phyloP scores from a whole-genome alignment of 2,329 filamentous ascomycete genomes.

The Botrytis fabae region DNA sequence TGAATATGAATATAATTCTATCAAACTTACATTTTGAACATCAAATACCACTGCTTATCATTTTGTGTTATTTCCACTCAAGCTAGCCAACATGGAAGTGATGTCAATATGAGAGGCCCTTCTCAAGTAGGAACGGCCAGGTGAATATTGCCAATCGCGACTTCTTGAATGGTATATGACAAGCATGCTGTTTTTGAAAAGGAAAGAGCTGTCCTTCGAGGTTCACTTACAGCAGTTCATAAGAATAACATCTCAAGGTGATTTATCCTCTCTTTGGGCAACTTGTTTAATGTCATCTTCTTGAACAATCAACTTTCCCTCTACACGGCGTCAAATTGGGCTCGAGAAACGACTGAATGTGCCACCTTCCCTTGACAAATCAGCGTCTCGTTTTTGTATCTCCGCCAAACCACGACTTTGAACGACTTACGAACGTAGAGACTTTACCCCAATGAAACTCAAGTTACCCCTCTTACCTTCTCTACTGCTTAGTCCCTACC shows the following conservation, averaged over 20 bases:
- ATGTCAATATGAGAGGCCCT: not conserved
- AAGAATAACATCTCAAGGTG: not conserved
- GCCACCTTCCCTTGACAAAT: not conserved
- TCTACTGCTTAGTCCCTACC: constrained; percentile 8
- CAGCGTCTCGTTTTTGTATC: not conserved
- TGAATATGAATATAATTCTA: constrained; percentile 32
- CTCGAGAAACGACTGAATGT: not conserved
- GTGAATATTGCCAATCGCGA: not conserved
- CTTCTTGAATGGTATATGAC: not conserved
- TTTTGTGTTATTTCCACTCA: not conserved
- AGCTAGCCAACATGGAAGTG: not conserved
- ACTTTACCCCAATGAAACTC: constrained; percentile 11
- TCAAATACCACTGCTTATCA: not conserved
- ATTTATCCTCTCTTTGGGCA: not conserved
- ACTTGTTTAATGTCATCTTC: not conserved
- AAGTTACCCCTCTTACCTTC: constrained; percentile 8
- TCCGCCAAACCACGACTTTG: not conserved
- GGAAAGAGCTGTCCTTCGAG: not conserved
- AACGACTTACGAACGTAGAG: not conserved
- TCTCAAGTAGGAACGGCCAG: not conserved
- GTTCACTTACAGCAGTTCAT: not conserved
- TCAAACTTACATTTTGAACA: constrained; percentile 1
- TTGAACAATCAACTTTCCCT: not conserved
- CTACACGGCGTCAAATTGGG: no score
- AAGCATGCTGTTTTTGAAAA: no score